Evolutionary conservation across 2,329 filamentous ascomycete genomes (phyloP), one percentile per base, ranked within the genome.

Genomic region (Colletotrichum eremochloae): DNA sequence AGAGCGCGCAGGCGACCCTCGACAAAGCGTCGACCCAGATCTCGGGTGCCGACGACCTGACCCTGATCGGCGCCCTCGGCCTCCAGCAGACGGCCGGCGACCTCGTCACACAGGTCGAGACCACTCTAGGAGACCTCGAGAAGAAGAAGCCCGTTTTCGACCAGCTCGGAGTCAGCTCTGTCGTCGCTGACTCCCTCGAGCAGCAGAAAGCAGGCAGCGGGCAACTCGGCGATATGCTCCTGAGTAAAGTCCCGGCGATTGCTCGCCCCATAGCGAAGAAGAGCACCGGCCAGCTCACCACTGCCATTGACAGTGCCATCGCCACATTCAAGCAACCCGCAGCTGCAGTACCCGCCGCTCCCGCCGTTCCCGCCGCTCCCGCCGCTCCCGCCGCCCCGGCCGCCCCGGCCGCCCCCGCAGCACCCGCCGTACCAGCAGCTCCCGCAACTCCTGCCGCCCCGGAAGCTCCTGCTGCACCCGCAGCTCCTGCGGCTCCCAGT

Each of bases 71-170:
- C 12, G 70, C 70, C 14, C 70, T 72, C 20, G 70, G 70, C 1
- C 70, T 72, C 5, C 70, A 72, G 61, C 66, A 72, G 60, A 70
- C 66, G 24, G 70, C 70, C 33, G 31, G 5, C 8, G 70, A 20
- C 4, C 52, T 72, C 8, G 70, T 72, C 1, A 36, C 15, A 1
- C 60, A 64, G 40, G 70, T 72, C 20, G 31, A 60, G 31, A 72
- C 70, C 14, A 72, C 70, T 1, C 70, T 72, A 24, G 66, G 60
- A 55, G 66, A 69, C 15, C 70, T 72, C n/a, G 46, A 61, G 1
- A 40, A 60, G 46, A 72, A 72, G 55, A 72, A 70, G 33, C 70
- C 70, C n/a, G 70, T 72, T 0, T 72, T 72, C 14, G 70, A 72
- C 24, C 70, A 72, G 42, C 70, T 72, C 1, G 70, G 70, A 14